Conservation (phyloP, 2,329 filamentous ascomycete species). For the Cryphonectria naterciae region DNA sequence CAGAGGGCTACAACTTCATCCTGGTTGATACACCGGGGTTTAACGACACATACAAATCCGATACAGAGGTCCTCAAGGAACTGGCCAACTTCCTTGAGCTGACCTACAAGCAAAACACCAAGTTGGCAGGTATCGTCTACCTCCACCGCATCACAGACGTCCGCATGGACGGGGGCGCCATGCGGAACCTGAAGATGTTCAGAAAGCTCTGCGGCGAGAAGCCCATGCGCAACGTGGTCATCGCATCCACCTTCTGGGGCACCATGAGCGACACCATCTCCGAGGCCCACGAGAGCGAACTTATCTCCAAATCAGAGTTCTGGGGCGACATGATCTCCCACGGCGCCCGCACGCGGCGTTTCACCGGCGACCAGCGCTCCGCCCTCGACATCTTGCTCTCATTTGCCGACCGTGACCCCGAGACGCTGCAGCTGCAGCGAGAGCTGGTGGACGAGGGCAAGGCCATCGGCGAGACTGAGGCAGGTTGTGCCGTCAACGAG, state of each 20-base stretch:
- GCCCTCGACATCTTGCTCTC: slow-evolving; percentile 3
- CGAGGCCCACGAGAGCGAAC: slow-evolving; percentile 8
- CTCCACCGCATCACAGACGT: slow-evolving; percentile 14
- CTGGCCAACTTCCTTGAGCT: slow-evolving; percentile 1
- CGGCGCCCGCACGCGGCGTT: not conserved
- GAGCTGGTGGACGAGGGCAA: slow-evolving; percentile 5
- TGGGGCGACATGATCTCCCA: slow-evolving; percentile 14
- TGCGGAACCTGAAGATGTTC: slow-evolving; percentile 13
- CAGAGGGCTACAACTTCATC: slow-evolving; percentile 2
- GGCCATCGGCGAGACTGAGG: slow-evolving; percentile 2
- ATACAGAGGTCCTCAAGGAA: slow-evolving; percentile 12
- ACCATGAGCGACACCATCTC: not conserved
- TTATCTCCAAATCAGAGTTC: not conserved
- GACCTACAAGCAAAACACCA: not conserved
- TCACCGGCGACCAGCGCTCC: not conserved
- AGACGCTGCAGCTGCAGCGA: slow-evolving; percentile 4
- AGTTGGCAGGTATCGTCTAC: slow-evolving; percentile 7
- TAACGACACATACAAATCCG: slow-evolving; percentile 9
- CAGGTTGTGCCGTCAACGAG: slow-evolving; percentile 6
- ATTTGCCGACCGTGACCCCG: not conserved
- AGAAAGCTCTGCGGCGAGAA: slow-evolving; percentile 15
- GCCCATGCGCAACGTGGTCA: slow-evolving; percentile 9
- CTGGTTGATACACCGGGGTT: slow-evolving; percentile 14
- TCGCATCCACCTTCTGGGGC: slow-evolving; percentile 10
- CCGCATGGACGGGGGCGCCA: slow-evolving; percentile 9